Evolutionary conservation across 1,284 basidiomycete species (phyloP), one percentile per base, ranked within the genome.

Genomic region (Sporisorium sorghi): DNA sequence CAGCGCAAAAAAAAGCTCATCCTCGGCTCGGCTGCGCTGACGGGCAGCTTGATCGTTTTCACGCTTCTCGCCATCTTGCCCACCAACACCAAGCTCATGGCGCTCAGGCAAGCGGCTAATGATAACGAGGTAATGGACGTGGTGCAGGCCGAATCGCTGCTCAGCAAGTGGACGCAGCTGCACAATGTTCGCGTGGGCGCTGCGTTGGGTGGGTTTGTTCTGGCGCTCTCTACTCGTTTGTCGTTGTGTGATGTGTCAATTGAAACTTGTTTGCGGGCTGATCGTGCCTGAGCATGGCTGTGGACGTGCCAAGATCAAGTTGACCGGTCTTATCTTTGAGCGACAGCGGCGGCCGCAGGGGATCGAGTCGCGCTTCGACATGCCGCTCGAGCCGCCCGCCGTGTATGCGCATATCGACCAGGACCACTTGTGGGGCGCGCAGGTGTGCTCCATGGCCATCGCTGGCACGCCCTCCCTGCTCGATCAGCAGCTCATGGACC

Each of bases 151-250:
- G 63, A 66, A n/a, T 21, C 46, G 11, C 28, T 72, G 30, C 23
- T 72, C 28, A 39, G 24, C 5, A 54, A 23, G 28, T 72, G 69
- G 69, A 61, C 69, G 6, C 48, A 49, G 30, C 56, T 72, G 26
- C 69, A 72, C 63, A 72, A 72, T 32, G 63, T 72, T n/a, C 62
- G 69, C 5, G 59, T 66, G 1, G 51, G 30, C 5, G 48, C 59
- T 26, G 63, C 69, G 19, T 28, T 72, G 11, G 15, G 19, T 17
- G 59, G 69, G 15, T 66, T 71, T 23, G 52, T 40, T 11, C 47
- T 63, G 4, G 68, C n/a, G n/a, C 53, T 7, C 30, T 71, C n/a
- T 64, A 52, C 40, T 51, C 68, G 2, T 76, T 71, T 19, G 28
- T 70, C 3, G 48, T 42, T 14, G 28, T 62, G 14, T 68, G 44